phyloP scores from a whole-genome alignment of 2,329 filamentous ascomycete genomes.

The Colletotrichum incanum region DNA sequence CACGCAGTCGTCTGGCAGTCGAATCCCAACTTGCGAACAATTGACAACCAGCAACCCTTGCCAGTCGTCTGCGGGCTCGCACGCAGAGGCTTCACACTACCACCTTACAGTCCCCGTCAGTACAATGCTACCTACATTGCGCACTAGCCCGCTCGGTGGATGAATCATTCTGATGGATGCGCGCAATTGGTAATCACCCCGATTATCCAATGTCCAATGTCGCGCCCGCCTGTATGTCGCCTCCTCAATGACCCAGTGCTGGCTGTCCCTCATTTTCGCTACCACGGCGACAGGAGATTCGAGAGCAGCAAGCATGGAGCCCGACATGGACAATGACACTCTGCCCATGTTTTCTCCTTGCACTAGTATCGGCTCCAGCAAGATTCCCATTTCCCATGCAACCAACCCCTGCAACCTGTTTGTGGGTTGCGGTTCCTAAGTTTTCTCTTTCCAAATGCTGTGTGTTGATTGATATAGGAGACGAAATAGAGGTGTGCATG shows the following conservation, averaged over 20 bases:
- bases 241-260: background rate
- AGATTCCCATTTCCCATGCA: conserved; percentile 26
- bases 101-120: background rate
- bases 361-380: conserved; percentile 23
- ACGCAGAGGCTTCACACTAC: background rate
- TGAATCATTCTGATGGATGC: conserved; percentile 18
- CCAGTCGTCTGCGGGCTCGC: background rate
- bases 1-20: background rate
- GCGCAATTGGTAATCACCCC: conserved; percentile 37
- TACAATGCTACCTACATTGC: background rate
- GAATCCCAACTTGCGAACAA: background rate
- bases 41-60: conserved; percentile 13
- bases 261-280: conserved; percentile 29
- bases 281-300: conserved; percentile 37
- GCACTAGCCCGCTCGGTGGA: conserved; percentile 26
- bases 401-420: background rate
- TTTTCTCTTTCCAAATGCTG: background rate
- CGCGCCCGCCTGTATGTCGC: background rate
- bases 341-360: conserved; percentile 16
- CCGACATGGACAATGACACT: conserved; percentile 2
- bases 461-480: conserved; percentile 1
- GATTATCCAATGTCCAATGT: background rate
- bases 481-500: conserved; percentile 1
- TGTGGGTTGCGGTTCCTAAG: background rate
- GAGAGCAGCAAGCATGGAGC: conserved; percentile 10